phyloP scores from a whole-genome alignment of 2,329 filamentous ascomycete genomes.

The Nemania diffusa region DNA sequence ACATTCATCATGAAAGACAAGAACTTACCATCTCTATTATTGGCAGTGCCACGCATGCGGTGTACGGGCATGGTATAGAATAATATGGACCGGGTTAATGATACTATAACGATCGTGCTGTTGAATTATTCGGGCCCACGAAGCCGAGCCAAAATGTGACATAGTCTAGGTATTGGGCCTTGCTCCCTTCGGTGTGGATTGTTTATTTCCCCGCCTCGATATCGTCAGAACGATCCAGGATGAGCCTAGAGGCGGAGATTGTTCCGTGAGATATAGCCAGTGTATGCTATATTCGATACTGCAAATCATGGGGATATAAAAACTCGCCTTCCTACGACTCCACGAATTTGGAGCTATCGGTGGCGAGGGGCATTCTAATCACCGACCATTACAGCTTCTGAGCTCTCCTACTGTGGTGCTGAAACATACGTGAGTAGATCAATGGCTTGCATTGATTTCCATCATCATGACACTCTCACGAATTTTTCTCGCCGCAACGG shows the following conservation, averaged over 20 bases:
- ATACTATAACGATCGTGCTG: neutral
- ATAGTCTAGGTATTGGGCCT: neutral
- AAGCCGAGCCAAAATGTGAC: neutral
- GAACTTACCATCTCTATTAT: no score
- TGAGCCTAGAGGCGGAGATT: slow-evolving; percentile 3
- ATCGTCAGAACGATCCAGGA: neutral
- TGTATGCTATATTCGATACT: neutral
- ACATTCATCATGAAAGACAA: neutral
- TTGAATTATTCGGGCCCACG: neutral
- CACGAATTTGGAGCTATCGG: neutral
- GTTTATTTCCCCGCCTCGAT: neutral
- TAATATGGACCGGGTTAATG: neutral
- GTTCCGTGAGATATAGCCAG: slow-evolving; percentile 15
- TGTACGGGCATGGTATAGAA: no score
- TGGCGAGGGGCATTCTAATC: neutral
- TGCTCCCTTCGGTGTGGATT: slow-evolving; percentile 8
- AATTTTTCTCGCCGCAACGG: slow-evolving; percentile 28
- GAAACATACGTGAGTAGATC: neutral
- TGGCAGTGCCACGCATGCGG: no score
- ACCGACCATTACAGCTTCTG: neutral
- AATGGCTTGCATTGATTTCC: neutral
- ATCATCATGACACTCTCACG: slow-evolving; percentile 21
- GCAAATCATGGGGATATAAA: slow-evolving; percentile 5
- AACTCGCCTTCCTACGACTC: neutral
- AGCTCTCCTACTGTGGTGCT: neutral